Base-by-base conservation (phyloP, 1,284 basidiomycete species). In the Cystobasidiaceae sp. region DNA sequence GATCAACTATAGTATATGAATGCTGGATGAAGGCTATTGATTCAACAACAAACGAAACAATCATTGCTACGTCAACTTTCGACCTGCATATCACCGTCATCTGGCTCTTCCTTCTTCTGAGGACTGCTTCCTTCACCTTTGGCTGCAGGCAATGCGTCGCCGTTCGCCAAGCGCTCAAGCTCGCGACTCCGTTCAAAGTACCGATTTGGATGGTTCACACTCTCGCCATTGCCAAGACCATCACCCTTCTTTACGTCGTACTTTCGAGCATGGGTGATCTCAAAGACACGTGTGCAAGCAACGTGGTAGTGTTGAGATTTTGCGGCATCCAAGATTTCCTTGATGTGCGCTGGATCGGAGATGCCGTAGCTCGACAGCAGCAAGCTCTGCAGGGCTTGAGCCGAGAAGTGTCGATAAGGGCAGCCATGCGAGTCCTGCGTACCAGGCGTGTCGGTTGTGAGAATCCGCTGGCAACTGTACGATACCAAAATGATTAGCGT, bases 261-360 rank as follows among this genome's bases (percentile, higher is more conserved):
- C 45, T 79, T 72, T 41, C 68, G 67, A 17, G 81, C 79, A 77
- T 98, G 94, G 21, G 93, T 96, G 49, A 97, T 83, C 80, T 98
- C 96, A 77, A 93, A 98, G 34, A 98, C 89, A 17, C 93, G 83
- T 19, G 96, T 98, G 78, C 96, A 99, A 3, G 93, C 96, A 50
- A 98, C 87, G 75, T 99, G 94, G 76, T 87, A 97, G 76, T 96
- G 92, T 2, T 83, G 81, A 15, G 81, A 81, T 77, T 93, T 93
- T 65, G 96, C 90, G 11, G 83, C 84, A 50, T 82, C 81, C 79
- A 92, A 82, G 70, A 98, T 86, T 75, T 98, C 96, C n/a, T 85
- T 84, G 70, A 93, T 79, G 73, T 97, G 90, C 3, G 71, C 82
- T 79, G 61, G 88, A 78, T 27, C 86, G 13, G 66, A 82, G 17